Base-by-base conservation (phyloP, 2,329 filamentous ascomycete genomes). In the Nannizzia gypsea region DNA sequence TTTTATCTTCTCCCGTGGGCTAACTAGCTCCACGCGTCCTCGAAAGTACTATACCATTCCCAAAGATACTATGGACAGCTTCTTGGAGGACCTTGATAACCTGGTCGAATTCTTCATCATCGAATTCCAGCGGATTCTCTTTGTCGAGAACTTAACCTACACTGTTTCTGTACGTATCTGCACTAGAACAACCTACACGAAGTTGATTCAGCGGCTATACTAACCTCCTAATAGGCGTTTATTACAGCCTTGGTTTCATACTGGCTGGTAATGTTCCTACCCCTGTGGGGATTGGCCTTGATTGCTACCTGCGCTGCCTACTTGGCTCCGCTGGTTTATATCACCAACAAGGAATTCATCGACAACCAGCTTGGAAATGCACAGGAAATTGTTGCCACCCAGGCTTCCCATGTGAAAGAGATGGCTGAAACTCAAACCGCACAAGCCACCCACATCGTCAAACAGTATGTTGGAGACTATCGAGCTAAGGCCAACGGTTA, bases 51-150 rank as follows among this genome's bases (percentile, higher is more conserved):
- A 83, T 75, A 84, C 80, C 56, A 80, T 86, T 61, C 81, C 82
- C 38, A 82, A 83, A 69, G 83, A 85, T 66, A 82, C 80, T 56
- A 76, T 85, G 38, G 83, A 86, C 70, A 80, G 78, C 61, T 72
- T 82, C 22, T 73, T 83, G 56, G 83, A 83, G 64, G 83, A 86
- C 69, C 69, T 84, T 13, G 81, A 83, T 70, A 82, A 86, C 73
- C 75, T 86, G 59, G 77, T 82, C 73, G 85, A 86, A 75, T 86
- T 86, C 74, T 83, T 85, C 72, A 78, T 86, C 65, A 84, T 86
- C 63, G 83, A 86, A 70, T 82, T 83, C 69, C 83, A 86, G 76
- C 80, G 83, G 61, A 78, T 86, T 64, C 70, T 86, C 61, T 86
- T 85, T 66, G 83, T 81, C 34, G 83, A 86, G 77, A 86, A 86